phyloP scores from a whole-genome alignment of 768 basidiomycete genomes.

The Sarcodon aspratus region DNA sequence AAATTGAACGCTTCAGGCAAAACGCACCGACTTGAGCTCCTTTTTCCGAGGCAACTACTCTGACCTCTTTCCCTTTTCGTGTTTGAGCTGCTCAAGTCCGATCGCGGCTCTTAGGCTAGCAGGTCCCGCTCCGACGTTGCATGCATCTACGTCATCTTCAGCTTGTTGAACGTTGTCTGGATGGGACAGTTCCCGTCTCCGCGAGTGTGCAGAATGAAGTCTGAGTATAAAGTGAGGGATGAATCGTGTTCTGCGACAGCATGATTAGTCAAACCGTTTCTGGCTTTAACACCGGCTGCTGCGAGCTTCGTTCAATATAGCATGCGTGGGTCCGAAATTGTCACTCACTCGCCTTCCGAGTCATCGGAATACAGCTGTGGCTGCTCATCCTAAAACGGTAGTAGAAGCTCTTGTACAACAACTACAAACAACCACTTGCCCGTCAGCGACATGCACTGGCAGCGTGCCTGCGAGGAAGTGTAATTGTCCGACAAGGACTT shows the following conservation, averaged over 20 bases:
- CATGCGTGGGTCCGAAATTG: no score
- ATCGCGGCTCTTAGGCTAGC: slow-evolving; percentile 96
- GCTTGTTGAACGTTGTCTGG: slow-evolving; percentile 62
- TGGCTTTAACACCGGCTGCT: no score
- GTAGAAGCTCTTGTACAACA: no score
- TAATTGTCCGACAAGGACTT: no score
- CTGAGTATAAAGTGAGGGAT: slow-evolving; percentile 1
- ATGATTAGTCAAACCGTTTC: neutral
- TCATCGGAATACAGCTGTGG: neutral
- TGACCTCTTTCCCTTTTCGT: slow-evolving; percentile 68
- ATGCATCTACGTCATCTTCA: slow-evolving; percentile 92
- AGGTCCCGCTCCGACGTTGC: slow-evolving; percentile 93
- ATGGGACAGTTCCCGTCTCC: slow-evolving; percentile 32
- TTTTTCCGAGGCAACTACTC: slow-evolving; percentile 94
- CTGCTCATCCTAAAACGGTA: neutral
- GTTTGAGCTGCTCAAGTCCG: slow-evolving; percentile 84
- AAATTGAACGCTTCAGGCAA: neutral
- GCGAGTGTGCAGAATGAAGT: slow-evolving; percentile 15
- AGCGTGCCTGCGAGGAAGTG: no score
- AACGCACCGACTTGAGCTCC: slow-evolving; percentile 81
- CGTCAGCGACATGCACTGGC: no score
- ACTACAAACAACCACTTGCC: no score
- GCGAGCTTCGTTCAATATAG: no score
- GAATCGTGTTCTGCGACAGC: neutral
- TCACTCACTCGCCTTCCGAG: no score